Evolutionary conservation across 1,284 basidiomycete genomes (phyloP), one percentile per base, ranked within the genome.

Genomic region (Chondrostereum purpureum): DNA sequence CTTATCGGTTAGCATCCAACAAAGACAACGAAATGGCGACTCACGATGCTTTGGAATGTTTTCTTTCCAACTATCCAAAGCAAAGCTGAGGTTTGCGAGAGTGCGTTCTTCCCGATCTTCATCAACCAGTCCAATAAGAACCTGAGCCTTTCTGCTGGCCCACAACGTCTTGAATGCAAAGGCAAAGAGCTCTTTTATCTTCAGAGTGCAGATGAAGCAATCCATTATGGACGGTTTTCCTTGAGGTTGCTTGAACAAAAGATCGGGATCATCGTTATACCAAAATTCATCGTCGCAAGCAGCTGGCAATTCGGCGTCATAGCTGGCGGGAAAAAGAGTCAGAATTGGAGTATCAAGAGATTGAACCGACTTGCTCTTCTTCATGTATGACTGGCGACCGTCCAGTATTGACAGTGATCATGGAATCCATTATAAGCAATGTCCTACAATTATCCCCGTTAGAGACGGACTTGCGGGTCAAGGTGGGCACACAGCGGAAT

Each of bases 271-370:
- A 1, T 66, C 60, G 43, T 61, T 55, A 39, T 60, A 66, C 80
- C 80, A 83, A 51, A 75, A 80, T 51, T 83, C 80, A 59, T 87
- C 83, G 44, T 83, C 78, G 31, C 80, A 75, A 23, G 74, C 73
- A 3, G 74, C 58, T 0, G 82, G 82, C 23, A 77, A 65, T 39
- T 79, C 78, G 10, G 78, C 66, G 53, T 85, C 82, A 54, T 80
- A 77, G 53, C 75, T 76, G 44, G 3, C 8, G 19, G 39, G 34
- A 11, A 39, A 21, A 35, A 16, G 20, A 33, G n/a, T n/a, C n/a
- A n/a, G n/a, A n/a, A n/a, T n/a, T n/a, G n/a, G n/a, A n/a, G n/a
- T n/a, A n/a, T n/a, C n/a, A n/a, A n/a, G n/a, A n/a, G n/a, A n/a
- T n/a, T n/a, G n/a, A n/a, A n/a, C n/a, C n/a, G n/a, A n/a, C n/a